Conservation (phyloP, 768 basidiomycete species). For the Lentinus tigrinus region DNA sequence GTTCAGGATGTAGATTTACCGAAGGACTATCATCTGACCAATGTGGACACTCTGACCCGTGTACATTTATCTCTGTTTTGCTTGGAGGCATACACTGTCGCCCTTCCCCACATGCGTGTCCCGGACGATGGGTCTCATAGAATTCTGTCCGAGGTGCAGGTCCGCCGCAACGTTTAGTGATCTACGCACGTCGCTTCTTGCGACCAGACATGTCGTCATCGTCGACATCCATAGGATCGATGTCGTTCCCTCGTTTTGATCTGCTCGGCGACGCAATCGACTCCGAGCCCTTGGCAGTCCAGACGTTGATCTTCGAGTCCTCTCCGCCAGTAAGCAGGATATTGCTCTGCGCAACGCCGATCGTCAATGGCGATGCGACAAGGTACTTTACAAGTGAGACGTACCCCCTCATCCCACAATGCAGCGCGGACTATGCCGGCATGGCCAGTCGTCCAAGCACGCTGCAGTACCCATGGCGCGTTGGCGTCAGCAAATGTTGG, state of each 20-base stretch:
- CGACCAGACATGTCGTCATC: conserved; percentile 13
- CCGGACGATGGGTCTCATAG: no score
- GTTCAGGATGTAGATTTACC: conserved; percentile 74
- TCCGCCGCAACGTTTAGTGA: no score
- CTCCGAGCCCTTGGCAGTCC: conserved; percentile 23
- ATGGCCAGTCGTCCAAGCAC: conserved; percentile 29
- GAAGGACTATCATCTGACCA: no score
- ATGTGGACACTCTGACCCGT: no score
- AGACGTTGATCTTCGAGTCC: conserved; percentile 32
- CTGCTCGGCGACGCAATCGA: background rate
- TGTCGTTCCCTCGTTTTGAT: conserved; percentile 19
- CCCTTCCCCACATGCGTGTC: no score
- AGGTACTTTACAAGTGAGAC: background rate
- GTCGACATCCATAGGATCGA: conserved; percentile 26
- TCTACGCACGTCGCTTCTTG: conserved; percentile 21
- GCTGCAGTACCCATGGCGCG: conserved; percentile 30
- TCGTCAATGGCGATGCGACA: background rate
- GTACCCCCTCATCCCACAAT: conserved; percentile 33
- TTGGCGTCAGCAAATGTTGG: conserved; percentile 21
- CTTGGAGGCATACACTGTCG: no score
- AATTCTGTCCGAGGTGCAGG: no score
- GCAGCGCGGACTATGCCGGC: conserved; percentile 32
- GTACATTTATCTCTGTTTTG: no score
- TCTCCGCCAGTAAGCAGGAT: conserved; percentile 36
- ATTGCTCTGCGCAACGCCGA: conserved; percentile 24